Base-by-base conservation (phyloP, 2,329 filamentous ascomycete genomes). In the Teratosphaeria pseudoeucalypti region DNA sequence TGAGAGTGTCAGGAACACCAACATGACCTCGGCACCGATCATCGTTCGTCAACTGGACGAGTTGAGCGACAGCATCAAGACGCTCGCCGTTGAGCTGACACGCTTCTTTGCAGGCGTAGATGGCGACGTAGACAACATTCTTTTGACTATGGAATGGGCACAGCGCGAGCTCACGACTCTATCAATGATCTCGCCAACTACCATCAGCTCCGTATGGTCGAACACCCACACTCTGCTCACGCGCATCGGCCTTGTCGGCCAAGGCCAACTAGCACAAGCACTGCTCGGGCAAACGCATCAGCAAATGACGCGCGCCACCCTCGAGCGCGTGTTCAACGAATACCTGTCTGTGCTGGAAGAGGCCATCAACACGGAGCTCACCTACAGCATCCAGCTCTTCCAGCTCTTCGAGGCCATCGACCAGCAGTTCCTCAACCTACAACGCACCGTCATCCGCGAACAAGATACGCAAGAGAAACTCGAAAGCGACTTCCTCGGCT, bases 71-170 rank as follows among this genome's bases (percentile, higher is more conserved):
- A 91, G 85, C 58, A 82, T 96, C 62, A 95, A 92, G 75, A 86
- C 85, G 2, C 79, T 97, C 27, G 89, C 90, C 1, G 80, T 91
- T 16, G 91, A 96, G 72, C 82, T 96, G 65, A 95, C 89, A 7
- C 86, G 87, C 68, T 96, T 97, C 78, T 96, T 96, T 72, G 89
- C 91, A 57, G 90, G 92, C 65, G 90, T 97, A 12, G 90, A 96
- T 68, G 89, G 90, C 29, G 92, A 96, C 69, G 88, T 97, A 67
- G 92, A 96, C 68, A 87, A 88, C 61, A 95, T 96, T 65, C 81
- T 97, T 39, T 87, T 94, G 62, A 90, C 95, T 57, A 96, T 97
- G 91, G 90, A 96, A 71, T 96, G 92, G 92, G 89, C 90, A 14
- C 88, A 88, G 70, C 85, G 91, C 64, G 91, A 96, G 73, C 83